phyloP scores from a whole-genome alignment of 345 rosid genomes.

The Eucalyptus victrix region DNA sequence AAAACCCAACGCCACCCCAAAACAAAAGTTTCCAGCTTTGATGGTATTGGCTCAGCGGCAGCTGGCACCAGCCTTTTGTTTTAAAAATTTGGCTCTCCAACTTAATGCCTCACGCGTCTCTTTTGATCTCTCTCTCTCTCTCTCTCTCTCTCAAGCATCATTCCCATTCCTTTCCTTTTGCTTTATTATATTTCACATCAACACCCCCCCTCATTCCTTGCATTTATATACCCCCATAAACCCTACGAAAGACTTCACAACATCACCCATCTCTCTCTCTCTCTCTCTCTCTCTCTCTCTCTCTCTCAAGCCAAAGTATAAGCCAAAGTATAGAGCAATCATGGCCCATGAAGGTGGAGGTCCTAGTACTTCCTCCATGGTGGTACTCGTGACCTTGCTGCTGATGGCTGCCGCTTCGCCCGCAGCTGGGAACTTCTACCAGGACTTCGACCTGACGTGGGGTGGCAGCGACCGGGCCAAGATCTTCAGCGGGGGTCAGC shows the following conservation, averaged over 20 bases:
- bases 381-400: neutral
- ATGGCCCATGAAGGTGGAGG: neutral
- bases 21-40: conserved; percentile 8
- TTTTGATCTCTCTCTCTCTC: neutral
- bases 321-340: neutral
- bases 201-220: neutral
- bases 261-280: neutral
- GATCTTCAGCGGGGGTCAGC: conserved; percentile 39
- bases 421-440: conserved; percentile 15
- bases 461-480: conserved; percentile 37
- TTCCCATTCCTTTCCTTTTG: neutral
- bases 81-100: neutral
- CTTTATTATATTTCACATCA: neutral
- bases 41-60: neutral
- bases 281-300: neutral
- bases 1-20: neutral
- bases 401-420: neutral
- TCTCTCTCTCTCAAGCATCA: neutral
- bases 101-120: neutral
- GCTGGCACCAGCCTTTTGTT: neutral
- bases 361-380: neutral
- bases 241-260: neutral
- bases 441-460: conserved; percentile 44
- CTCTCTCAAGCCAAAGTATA: neutral
- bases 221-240: neutral